phyloP scores from a whole-genome alignment of 768 basidiomycete species.

The Myochromella boudieri region DNA sequence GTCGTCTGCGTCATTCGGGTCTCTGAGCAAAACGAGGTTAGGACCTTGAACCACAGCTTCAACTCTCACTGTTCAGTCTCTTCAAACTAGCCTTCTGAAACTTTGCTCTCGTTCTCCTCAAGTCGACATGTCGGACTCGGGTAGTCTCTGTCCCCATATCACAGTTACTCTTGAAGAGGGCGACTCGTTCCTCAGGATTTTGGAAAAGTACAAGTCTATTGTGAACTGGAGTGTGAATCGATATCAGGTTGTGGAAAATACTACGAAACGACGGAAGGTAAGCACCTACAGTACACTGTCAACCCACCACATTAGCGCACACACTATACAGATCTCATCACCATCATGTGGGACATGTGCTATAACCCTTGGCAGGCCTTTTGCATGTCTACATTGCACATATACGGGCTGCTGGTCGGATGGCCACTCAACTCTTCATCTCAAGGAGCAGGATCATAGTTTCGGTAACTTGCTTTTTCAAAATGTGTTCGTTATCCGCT shows the following conservation, averaged over 20 bases:
- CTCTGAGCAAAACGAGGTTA: too few species aligned
- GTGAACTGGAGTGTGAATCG: conserved; percentile 55
- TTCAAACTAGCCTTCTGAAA: too few species aligned
- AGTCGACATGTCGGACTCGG: too few species aligned
- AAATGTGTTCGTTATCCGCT: too few species aligned
- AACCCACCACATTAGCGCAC: not conserved
- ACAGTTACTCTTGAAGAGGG: conserved; percentile 32
- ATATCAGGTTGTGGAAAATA: conserved; percentile 42
- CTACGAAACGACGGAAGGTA: conserved; percentile 69
- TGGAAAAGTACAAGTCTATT: conserved; percentile 47
- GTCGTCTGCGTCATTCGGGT: too few species aligned
- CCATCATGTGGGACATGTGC: conserved; percentile 68
- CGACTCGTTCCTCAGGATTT: conserved; percentile 22
- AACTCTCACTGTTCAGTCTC: too few species aligned
- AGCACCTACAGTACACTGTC: conserved; percentile 14
- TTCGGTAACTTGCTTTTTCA: conserved; percentile 54
- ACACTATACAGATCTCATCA: conserved; percentile 41
- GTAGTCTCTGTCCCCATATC: conserved; percentile 51
- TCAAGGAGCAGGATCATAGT: conserved; percentile 53
- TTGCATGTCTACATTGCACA: conserved; percentile 72
- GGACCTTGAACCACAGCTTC: too few species aligned
- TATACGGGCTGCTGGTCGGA: conserved; percentile 70
- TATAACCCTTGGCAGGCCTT: conserved; percentile 57
- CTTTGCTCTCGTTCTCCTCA: too few species aligned
- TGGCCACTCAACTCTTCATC: conserved; percentile 57